Evolutionary conservation across 2,329 filamentous ascomycete genomes (phyloP).

Genomic region (Raffaelea deltoideospora): DNA sequence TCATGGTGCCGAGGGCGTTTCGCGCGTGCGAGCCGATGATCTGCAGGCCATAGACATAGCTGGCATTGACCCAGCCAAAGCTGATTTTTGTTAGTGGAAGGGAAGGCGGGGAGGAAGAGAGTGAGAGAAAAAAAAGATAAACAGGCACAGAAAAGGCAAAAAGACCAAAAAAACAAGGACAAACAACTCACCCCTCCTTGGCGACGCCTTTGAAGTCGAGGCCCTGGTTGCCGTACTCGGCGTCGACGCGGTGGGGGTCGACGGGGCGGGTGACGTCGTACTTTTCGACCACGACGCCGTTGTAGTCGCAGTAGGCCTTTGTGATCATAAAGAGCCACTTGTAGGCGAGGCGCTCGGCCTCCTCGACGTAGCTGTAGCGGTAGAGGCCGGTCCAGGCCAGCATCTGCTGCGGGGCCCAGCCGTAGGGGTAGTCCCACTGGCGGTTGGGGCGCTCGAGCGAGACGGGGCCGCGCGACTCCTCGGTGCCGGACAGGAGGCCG

Average conservation of each 20-base stretch:
- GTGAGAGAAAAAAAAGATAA: slow-evolving; percentile 1
- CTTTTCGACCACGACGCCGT: slow-evolving; percentile 96
- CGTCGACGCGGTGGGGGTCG: slow-evolving; percentile 86
- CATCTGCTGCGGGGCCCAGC: slow-evolving; percentile 98
- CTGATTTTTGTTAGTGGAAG: slow-evolving; percentile 27
- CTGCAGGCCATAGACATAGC: slow-evolving; percentile 84
- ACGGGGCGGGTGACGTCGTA: slow-evolving; percentile 88
- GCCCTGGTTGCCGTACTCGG: slow-evolving; percentile 96
- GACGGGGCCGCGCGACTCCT: slow-evolving; percentile 70
- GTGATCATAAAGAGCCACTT: slow-evolving; percentile 98
- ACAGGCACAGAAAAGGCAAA: background rate
- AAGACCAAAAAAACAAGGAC: background rate
- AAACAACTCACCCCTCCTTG: slow-evolving; percentile 83
- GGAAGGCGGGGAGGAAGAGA: background rate
- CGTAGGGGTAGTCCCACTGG: slow-evolving; percentile 97
- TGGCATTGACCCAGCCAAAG: slow-evolving; percentile 98
- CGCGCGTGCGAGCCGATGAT: slow-evolving; percentile 81
- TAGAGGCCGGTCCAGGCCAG: slow-evolving; percentile 88
- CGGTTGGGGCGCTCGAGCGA: slow-evolving; percentile 77
- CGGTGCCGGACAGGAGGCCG: slow-evolving; percentile 76
- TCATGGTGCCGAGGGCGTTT: slow-evolving; percentile 75
- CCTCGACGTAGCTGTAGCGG: slow-evolving; percentile 81
- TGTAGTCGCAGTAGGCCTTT: slow-evolving; percentile 96
- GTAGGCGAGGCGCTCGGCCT: slow-evolving; percentile 80
- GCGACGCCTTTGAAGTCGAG: slow-evolving; percentile 90